Base-by-base conservation (phyloP, 495 filamentous ascomycete species). In the Xylaria cubensis region DNA sequence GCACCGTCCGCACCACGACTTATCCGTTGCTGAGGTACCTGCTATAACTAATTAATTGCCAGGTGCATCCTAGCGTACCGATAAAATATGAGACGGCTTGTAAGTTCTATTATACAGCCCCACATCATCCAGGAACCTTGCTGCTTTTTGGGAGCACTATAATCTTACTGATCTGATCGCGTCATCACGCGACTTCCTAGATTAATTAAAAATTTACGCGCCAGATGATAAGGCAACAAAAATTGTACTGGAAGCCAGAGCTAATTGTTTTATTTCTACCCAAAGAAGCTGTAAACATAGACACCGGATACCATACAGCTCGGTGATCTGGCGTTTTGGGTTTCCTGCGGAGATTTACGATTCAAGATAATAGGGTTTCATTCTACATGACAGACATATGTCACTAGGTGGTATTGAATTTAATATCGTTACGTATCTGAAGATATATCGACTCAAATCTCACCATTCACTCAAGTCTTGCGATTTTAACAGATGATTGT, bases 1-100 rank as follows among this genome's bases (percentile, higher is more conserved):
- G 58, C 58, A 61, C 58, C 58, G 29, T 61, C 58, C 58, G 58
- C 58, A 61, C 58, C 58, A n/a, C 58, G 4, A n/a, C 32, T 39
- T 39, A 39, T 29, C 58, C n/a, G 58, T 61, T 39, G 19, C 34
- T 61, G 34, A 61, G 58, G 58, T 34, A 34, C 29, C 55, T 7
- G 36, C 36, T 39, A 8, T 39, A 42, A 2, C 12, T 26, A 12
- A 2, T 24, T 26, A 12, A 12, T 56, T 24, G 26, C 21, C 51
- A 56, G 51, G 51, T 29, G 51, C 51, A 56, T 56, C 21, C 51
- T 56, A 56, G 51, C 51, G 51, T 56, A 21, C 50, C 50, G 42
- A 17, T 46, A 46, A 46, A 9, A 21, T 12, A n/a, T 24, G n/a
- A n/a, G n/a, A 53, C n/a, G 15, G 15, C 17, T 15, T 36, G 34